Evolutionary conservation across 169 alveolate genomes (phyloP), one percentile per base, ranked within the genome.

Genomic region (Cryptosporidium muris): DNA sequence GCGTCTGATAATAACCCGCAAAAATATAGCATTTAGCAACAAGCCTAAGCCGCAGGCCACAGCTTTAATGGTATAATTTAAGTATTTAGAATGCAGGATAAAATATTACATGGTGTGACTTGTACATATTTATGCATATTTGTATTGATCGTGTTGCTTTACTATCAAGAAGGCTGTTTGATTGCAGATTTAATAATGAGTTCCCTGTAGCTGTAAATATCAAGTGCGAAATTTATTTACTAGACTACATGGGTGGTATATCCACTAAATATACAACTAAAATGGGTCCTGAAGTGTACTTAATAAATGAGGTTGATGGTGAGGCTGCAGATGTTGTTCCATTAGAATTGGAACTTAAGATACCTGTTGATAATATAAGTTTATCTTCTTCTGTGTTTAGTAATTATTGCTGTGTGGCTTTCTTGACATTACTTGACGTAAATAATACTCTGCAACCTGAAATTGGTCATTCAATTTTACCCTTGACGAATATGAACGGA

Each of bases 381-480:
- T 12, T 74, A 1, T 42, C 12, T 43, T 43, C 45, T 53, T 74
- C 85, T 8, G 56, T 68, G 38, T 58, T 74, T 16, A 58, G 85
- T 38, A 74, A 74, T 52, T 74, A 74, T 45, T 25, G 74, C 2
- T 16, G 9, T 58, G 16, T 74, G 16, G 43, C 42, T 34, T 54
- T 74, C 3, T 74, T 74, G 36, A 74, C 54, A 42, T 34, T 74
- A 7, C 34, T 74, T 9, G 60, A 74, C 36, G 85, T 58, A 37
- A 74, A 14, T 9, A 47, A 42, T 1, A 43, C 11, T 12, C 42
- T 34, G 11, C 62, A 74, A 45, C 36, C 38, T 58, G n/a, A 36
- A 25, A 37, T 74, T 40, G 85, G 85, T 12, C 60, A 74, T 42
- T 74, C 85, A 14, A 11, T 74, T 36, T 54, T 74, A 40, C 85